Evolutionary conservation across 1,139 yeast genomes (phyloP).

Genomic region (Chernovozyma aurita): DNA sequence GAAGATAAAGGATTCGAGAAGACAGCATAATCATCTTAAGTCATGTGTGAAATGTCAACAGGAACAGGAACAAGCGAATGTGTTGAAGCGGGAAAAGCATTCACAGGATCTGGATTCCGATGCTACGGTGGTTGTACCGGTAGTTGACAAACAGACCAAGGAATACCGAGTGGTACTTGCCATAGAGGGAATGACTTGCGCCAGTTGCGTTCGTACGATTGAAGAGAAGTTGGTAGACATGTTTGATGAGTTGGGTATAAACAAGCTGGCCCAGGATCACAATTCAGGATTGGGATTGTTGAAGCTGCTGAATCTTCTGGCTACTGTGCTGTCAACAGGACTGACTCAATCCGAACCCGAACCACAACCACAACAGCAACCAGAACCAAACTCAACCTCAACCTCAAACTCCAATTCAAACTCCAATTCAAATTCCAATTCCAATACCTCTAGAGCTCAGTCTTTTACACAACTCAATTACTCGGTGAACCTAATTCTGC

Average conservation of each 20-base stretch:
- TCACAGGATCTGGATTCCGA: constrained; percentile 5
- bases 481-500: constrained; percentile 40
- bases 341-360: no score
- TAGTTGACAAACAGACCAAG: constrained; percentile 21
- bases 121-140: constrained; percentile 19
- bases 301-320: constrained; percentile 10
- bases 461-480: constrained; percentile 26
- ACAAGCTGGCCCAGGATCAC: no score
- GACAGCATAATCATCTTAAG: constrained; percentile 22
- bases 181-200: constrained; percentile 65
- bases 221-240: constrained; percentile 21
- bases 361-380: no score
- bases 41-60: constrained; percentile 30
- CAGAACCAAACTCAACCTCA: no score
- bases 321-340: no score
- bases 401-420: no score
- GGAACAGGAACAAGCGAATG: constrained; percentile 8
- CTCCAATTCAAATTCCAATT: neutral
- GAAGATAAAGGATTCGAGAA: constrained; percentile 10
- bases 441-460: no score
- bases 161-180: constrained; percentile 49
- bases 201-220: constrained; percentile 51
- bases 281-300: constrained; percentile 30
- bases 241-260: neutral
- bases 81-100: constrained; percentile 8